phyloP scores from a whole-genome alignment of 441 rosid genomes.

The Syzygium malaccense region DNA sequence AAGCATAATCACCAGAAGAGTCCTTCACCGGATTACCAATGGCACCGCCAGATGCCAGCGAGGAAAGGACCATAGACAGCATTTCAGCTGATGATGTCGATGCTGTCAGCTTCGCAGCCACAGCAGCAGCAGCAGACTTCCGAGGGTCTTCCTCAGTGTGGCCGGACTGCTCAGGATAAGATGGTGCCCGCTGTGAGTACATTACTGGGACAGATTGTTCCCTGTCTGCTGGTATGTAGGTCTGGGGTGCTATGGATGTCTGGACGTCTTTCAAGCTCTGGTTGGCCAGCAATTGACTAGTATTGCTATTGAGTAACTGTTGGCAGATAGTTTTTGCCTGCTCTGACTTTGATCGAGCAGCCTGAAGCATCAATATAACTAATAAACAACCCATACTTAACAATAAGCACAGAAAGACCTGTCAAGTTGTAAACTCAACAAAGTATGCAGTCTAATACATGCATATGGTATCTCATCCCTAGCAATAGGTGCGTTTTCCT shows the following conservation, averaged over 20 bases:
- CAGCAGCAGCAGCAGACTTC: slow-evolving; percentile 87
- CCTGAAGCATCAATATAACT: slow-evolving; percentile 29
- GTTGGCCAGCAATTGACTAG: slow-evolving; percentile 31
- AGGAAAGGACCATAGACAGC: slow-evolving; percentile 89
- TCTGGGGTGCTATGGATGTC: slow-evolving; percentile 34
- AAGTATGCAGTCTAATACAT: not conserved
- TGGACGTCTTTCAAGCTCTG: slow-evolving; percentile 47
- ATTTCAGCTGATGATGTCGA: slow-evolving; percentile 85
- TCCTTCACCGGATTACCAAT: slow-evolving; percentile 39
- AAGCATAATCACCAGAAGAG: slow-evolving; percentile 33
- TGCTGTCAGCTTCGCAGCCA: slow-evolving; percentile 86
- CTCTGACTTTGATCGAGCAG: slow-evolving; percentile 63
- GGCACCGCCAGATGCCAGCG: slow-evolving; percentile 86
- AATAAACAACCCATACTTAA: slow-evolving; percentile 57
- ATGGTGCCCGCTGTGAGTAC: slow-evolving; percentile 44
- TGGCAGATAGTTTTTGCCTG: slow-evolving; percentile 44
- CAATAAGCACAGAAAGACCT: slow-evolving; percentile 30
- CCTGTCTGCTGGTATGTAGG: slow-evolving; percentile 33
- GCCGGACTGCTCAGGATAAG: slow-evolving; percentile 27
- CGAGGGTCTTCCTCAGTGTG: slow-evolving; percentile 47
- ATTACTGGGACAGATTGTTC: slow-evolving; percentile 77
- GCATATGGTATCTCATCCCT: not conserved
- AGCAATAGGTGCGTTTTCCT: not conserved
- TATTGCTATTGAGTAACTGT: slow-evolving; percentile 38
- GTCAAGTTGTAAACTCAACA: not conserved